Base-by-base conservation (phyloP, 2,329 filamentous ascomycete species). In the Clathrospora elynae region DNA sequence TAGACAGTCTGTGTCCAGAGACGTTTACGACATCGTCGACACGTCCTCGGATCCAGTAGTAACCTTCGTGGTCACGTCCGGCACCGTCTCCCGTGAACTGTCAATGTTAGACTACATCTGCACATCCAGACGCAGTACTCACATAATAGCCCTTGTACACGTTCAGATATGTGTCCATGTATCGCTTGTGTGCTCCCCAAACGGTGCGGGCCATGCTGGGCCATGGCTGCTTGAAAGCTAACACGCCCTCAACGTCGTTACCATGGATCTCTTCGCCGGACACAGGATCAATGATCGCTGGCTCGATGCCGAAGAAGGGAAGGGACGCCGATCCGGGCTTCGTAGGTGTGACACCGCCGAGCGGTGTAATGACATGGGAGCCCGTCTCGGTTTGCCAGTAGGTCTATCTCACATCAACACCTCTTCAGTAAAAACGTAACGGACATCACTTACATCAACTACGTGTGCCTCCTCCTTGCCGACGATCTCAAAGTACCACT, bases 321-420 rank as follows among this genome's bases (percentile, higher is more conserved):
- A 97, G 80, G 8, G 93, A 96, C 6, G 93, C 93, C 67, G 88
- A 95, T 40, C 93, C 93, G 13, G 93, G 93, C 78, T 99, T 99
- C 16, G 93, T 97, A 16, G 93, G 90, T 1, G 92, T 97, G 23
- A 97, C 82, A 67, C 93, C 93, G 35, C 87, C 91, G 46, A 99
- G 79, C 12, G 93, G 93, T 4, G 90, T 89, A 70, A 99, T 97
- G 63, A 96, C 90, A 73, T 99, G 85, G 52, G 89, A 97, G 42
- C 93, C 93, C 2, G 93, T 99, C 78, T 99, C 93, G 38, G 93
- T 99, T 82, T 99, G 93, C 93, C 93, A 99, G 81, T 99, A 99
- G 39, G 93, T 99, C 90, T 96, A 67, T 46, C 20, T n/a, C 18
- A 26, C 12, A 32, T 70, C 37, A 70, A 58, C 31, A 33, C 30